Conservation (phyloP, 140 eudicot species). For the Oenanthe javanica region DNA sequence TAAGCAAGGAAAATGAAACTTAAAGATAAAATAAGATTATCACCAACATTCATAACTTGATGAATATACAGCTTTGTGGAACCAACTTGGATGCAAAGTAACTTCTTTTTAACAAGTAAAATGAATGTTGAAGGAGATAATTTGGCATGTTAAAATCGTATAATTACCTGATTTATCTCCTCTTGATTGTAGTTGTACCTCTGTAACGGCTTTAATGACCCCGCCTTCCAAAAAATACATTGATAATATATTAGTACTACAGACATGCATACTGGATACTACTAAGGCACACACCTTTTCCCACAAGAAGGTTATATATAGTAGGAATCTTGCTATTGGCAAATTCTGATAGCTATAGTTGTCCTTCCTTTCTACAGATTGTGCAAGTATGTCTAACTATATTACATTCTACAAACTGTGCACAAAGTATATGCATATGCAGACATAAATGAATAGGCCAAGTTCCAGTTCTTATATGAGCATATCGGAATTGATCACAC, state of each 20-base stretch:
- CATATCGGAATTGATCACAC: neutral
- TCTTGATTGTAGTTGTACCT: conserved; percentile 79
- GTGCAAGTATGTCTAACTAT: neutral
- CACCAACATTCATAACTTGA: no score
- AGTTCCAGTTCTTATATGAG: neutral
- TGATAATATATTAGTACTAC: neutral
- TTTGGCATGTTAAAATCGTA: neutral
- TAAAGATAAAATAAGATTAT: no score
- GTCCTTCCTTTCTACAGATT: neutral
- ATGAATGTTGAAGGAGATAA: neutral
- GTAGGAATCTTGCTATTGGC: neutral
- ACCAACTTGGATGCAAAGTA: no score
- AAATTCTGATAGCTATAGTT: neutral
- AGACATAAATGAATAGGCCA: neutral
- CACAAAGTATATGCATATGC: neutral
- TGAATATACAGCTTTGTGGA: no score
- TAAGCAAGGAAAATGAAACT: no score
- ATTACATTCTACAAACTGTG: neutral
- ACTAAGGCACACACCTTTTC: no score
- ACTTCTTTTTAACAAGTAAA: neutral
- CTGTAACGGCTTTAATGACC: conserved; percentile 63
- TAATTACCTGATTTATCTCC: conserved; percentile 83
- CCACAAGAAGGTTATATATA: neutral
- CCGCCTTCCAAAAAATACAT: conserved; percentile 34
- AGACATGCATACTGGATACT: neutral